Base-by-base conservation (phyloP, 176 grass and related monocot species). In the Tillandsia leiboldiana region DNA sequence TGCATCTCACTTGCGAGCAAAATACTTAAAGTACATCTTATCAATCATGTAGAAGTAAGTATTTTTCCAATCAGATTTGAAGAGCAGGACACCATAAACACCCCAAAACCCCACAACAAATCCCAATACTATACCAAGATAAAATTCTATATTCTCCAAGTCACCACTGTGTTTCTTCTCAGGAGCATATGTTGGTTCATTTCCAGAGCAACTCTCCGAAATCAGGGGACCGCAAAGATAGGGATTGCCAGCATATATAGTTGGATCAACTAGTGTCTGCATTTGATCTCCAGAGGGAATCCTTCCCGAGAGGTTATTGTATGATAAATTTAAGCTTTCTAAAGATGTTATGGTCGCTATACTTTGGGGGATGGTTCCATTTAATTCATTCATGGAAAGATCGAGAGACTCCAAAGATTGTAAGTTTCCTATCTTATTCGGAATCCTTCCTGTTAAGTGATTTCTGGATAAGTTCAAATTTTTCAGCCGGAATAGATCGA, bases 401-500 rank as follows among this genome's bases (percentile, higher is more conserved):
- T 91, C 81, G 0, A 87, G 69, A 10, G 88, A 91, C 15, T 84
- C 84, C 63, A 91, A 27, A 1, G 52, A 73, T 1, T 4, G 1
- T 28, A 90, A 66, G 0, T 1, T 0, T 3, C 84, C 80, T 53
- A 84, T 87, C 0, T 24, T 64, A 1, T 78, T 3, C 0, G 63
- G 67, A 51, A 78, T 77, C 1, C 48, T 48, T 28, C 78, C 73
- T 0, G 3, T 70, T 0, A 87, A 50, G 12, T 17, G 7, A 48
- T 81, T 87, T 24, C 12, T 10, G 0, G 85, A 83, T 17, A 81
- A 26, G 4, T 84, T 84, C 48, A 84, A 77, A 64, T 49, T 77
- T 0, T 51, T 50, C n/a, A 84, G 0, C 7, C 8, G 52, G 2
- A 42, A 11, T 0, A 87, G 76, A 1, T 22, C 28, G 11, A 51